Base-by-base conservation (phyloP, 768 basidiomycete genomes). In the Tubosaeta sp. region DNA sequence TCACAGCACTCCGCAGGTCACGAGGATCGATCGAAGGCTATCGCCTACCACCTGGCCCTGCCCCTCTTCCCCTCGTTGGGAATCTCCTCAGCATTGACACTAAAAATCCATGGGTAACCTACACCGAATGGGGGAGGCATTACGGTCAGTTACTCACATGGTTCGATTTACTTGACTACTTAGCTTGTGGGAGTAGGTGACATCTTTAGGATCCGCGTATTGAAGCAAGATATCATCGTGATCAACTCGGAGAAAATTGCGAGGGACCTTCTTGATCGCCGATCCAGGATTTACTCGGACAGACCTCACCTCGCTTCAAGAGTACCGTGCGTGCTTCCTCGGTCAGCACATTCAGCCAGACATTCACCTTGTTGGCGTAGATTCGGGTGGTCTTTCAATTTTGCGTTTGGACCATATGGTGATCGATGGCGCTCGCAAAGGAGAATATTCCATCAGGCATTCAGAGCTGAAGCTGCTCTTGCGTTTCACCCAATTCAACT, bases 351-450 rank as follows among this genome's bases (percentile, higher is more conserved):
- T 12, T 22, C 36, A 12, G 21, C 38, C 19, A 6, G n/a, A 36
- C n/a, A n/a, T 6, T 12, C 21, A 18, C 10, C 10, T 22, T 7
- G 32, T 27, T 4, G n/a, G 27, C 4, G 27, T 25, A 63, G 63
- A n/a, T 65, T 42, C 29, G 62, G 60, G 29, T 63, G 53, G 60
- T 40, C 49, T 2, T 63, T 62, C 42, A 59, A 57, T 43, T 35
- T 56, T 16, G 55, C 22, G 3, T 63, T 51, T 40, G 21, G 46
- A 24, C 51, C 41, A 6, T 66, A 66, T 18, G 61, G 59, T 10
- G 55, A 64, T 45, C 34, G 14, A 13, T 67, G 63, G 63, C 59
- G 59, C 6, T 48, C 30, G 12, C 62, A 67, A 14, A 55, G 63
- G 42, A 54, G 53, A 31, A 25, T 60, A 1, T 67, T 60, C 24